Evolutionary conservation across 2,329 filamentous ascomycete species (phyloP).

Genomic region (Neofusicoccum ribis): DNA sequence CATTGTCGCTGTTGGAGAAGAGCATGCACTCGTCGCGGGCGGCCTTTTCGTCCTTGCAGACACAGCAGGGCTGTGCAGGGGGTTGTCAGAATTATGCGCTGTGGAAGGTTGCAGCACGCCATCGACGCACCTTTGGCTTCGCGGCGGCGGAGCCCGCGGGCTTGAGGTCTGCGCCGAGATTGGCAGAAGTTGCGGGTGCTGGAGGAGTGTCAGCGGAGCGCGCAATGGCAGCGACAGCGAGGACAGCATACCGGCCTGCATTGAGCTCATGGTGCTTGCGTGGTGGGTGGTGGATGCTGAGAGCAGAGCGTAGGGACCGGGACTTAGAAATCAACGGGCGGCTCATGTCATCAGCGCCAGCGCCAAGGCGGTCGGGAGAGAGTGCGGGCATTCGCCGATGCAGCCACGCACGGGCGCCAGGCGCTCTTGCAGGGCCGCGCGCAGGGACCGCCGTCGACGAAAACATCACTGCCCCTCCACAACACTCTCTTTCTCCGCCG

Average conservation of each 20-base stretch:
- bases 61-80: constrained; percentile 80
- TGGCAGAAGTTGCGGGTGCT: constrained; percentile 33
- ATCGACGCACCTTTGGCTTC: constrained; percentile 45
- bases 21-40: constrained; percentile 98
- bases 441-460: background rate
- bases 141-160: constrained; percentile 36
- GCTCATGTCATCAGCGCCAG: constrained; percentile 16
- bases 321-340: constrained; percentile 13
- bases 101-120: constrained; percentile 2
- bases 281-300: background rate
- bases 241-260: constrained; percentile 27
- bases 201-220: background rate
- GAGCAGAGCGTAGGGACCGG: background rate
- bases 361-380: constrained; percentile 5
- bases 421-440: constrained; percentile 10
- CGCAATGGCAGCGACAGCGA: background rate
- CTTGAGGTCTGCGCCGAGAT: constrained; percentile 49
- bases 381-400: background rate
- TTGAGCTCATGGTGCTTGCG: constrained; percentile 33
- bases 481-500: constrained; percentile 11
- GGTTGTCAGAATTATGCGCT: constrained; percentile 8
- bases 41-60: constrained; percentile 94
- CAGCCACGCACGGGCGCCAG: background rate
- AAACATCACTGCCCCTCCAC: constrained; percentile 20
- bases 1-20: constrained; percentile 82